These are phyloP conservation scores for Mucor mucedo DNA, from an alignment of 371 early-diverging fungal genomes.

Conservation along the genomic window DNA sequence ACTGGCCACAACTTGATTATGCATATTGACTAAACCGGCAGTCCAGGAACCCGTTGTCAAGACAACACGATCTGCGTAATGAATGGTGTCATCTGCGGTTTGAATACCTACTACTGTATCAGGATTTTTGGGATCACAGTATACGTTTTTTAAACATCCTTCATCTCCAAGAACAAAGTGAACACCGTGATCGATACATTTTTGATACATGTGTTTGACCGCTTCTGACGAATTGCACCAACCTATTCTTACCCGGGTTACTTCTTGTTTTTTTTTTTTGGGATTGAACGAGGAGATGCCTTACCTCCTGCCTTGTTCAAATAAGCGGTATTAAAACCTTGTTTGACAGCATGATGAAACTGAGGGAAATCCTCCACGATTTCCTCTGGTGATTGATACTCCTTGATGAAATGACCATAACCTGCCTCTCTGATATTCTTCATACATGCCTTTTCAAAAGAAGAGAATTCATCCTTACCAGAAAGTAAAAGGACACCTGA, in stretches of 20 bases:
- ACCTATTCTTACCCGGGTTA: constrained; percentile 19
- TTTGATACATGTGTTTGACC: constrained; percentile 38
- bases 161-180: constrained; percentile 38
- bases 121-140: constrained; percentile 19
- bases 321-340: constrained; percentile 42
- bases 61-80: constrained; percentile 48
- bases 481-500: constrained; percentile 46
- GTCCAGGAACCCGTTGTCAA: constrained; percentile 67
- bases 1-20: constrained; percentile 44
- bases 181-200: constrained; percentile 43
- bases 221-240: constrained; percentile 52
- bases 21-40: constrained; percentile 48
- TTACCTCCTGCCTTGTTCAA: constrained; percentile 47
- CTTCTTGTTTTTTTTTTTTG: background rate
- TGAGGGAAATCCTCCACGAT: constrained; percentile 39
- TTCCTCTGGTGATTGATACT: constrained; percentile 27
- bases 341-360: constrained; percentile 36
- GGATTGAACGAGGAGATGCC: no score
- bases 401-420: constrained; percentile 40
- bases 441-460: constrained; percentile 40
- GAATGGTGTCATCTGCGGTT: constrained; percentile 47
- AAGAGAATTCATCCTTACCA: constrained; percentile 34
- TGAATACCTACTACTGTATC: constrained; percentile 44
- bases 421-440: constrained; percentile 43
- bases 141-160: constrained; percentile 26